Base-by-base conservation (phyloP, 2,329 filamentous ascomycete genomes). In the Sordariomycetes sp. region DNA sequence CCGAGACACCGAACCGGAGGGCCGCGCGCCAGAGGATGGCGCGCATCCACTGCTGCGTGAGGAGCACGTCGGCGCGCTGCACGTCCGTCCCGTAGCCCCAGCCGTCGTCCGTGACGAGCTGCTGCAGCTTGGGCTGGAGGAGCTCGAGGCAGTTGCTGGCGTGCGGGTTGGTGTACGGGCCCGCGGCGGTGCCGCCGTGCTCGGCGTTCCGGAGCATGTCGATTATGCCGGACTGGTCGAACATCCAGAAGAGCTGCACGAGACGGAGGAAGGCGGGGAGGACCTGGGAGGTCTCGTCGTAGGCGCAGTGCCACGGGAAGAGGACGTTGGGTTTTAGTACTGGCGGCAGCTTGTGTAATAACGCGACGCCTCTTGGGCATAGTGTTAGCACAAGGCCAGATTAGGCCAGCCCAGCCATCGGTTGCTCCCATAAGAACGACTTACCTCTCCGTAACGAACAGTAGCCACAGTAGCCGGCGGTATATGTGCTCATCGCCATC, bases 41-140 rank as follows among this genome's bases (percentile, higher is more conserved):
- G 8, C 75, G 72, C 76, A 79, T 79, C 76, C 76, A 79, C 53
- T 78, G 75, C 1, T 74, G 67, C 0, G 76, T 79, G 3, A 78
- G 75, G 59, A 71, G 74, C n/a, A 79, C 70, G 54, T 79, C 76
- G 3, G 75, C 76, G 8, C 72, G 71, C 58, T 79, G 76, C 0
- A 79, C 71, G 28, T 78, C 75, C n/a, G 73, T 78, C n/a, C 71
- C 70, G 0, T 61, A 63, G 0, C 67, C 68, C 52, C 66, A 67
- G 7, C 72, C 71, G 3, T 71, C 68, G 4, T 74, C 70, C 1
- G 69, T 63, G 0, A 72, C 66, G 0, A 69, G 70, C 46, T 77
- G 73, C 3, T 74, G 72, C 0, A 79, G 68, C 22, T 72, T 74
- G 43, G 67, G 66, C 53, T 78, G 75, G 0, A 79, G 68, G 0